These are phyloP conservation scores for Acer negundo DNA, from an alignment of 345 rosid genomes.

Conservation along the genomic window DNA sequence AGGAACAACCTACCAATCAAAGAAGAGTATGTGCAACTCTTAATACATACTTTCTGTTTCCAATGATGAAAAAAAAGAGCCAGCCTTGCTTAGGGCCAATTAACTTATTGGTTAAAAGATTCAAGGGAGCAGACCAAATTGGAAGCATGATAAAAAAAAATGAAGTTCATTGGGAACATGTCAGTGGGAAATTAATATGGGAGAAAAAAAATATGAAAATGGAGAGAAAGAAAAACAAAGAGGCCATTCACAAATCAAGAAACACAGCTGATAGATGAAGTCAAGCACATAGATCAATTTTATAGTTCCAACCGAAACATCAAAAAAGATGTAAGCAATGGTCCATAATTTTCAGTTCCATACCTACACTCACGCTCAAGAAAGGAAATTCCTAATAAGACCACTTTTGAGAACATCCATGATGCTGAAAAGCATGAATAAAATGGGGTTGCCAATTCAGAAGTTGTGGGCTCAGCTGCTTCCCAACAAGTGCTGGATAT, in stretches of 20 bases:
- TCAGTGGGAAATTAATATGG: background rate
- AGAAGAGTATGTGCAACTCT: background rate
- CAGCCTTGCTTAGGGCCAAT: background rate
- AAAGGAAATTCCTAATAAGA: slow-evolving; percentile 77
- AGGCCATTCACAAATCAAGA: background rate
- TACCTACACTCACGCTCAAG: slow-evolving; percentile 87
- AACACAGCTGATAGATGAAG: background rate
- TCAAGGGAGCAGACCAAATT: background rate
- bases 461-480: slow-evolving; percentile 28
- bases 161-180: background rate
- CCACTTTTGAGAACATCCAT: slow-evolving; percentile 88
- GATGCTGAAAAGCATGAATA: slow-evolving; percentile 60
- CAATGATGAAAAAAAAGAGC: background rate
- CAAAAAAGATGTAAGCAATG: background rate
- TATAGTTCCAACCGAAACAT: background rate
- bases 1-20: background rate
- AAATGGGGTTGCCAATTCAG: slow-evolving; percentile 32
- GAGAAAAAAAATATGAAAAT: background rate
- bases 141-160: background rate
- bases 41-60: too few relatives aligned
- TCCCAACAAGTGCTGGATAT: slow-evolving; percentile 36
- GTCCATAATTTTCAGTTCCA: slow-evolving; percentile 14
- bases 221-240: background rate
- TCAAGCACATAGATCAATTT: background rate
- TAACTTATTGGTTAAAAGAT: background rate